Base-by-base conservation (phyloP, 139 green algal species). In the Nannochloris sp. region DNA sequence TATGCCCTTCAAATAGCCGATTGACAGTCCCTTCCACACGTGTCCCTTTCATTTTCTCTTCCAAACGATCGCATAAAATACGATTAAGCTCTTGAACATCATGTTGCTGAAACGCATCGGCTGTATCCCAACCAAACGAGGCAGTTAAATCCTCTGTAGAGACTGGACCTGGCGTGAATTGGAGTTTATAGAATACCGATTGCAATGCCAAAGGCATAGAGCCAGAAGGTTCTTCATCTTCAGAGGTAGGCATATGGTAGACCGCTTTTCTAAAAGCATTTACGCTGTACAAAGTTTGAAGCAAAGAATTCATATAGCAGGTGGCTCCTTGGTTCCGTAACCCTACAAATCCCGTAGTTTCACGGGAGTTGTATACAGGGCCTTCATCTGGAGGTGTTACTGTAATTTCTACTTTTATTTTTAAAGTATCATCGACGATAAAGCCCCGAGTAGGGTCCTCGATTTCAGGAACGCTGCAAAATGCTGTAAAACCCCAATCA, bases 291-390 rank as follows among this genome's bases (percentile, higher is more conserved):
- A 99, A 81, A 36, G 85, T 96, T 84, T 99, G 95, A 66, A 99
- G 84, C 60, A 98, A 81, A 12, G 78, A 92, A 84, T 99, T 99
- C 90, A 99, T 97, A 85, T 98, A 99, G 86, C 94, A 99, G 4
- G 93, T 98, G 47, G 92, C 92, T 4, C 94, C 93, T 69, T 95
- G 87, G 80, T 99, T 99, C 76, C 96, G 96, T 13, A 99, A 74
- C 14, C 95, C 95, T 30, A 99, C 93, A 68, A 76, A 92, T 12
- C 89, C 89, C 2, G 93, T 98, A 62, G 91, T 84, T 67, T 90
- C 86, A 54, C 88, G 87, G 33, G 78, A 87, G 72, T 98, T 88
- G 54, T 92, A 92, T 33, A 74, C 70, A 30, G 76, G 75, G 35
- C 87, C 70, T 30, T 42, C 32, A 47, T 61, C 67, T 27, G 15